Percentiles rank a stretch among this genome's conserved stretches.
These are phyloP conservation scores for Beauveria pseudobassiana DNA, from an alignment of 2,329 filamentous ascomycete species.

Conservation along the genomic window DNA sequence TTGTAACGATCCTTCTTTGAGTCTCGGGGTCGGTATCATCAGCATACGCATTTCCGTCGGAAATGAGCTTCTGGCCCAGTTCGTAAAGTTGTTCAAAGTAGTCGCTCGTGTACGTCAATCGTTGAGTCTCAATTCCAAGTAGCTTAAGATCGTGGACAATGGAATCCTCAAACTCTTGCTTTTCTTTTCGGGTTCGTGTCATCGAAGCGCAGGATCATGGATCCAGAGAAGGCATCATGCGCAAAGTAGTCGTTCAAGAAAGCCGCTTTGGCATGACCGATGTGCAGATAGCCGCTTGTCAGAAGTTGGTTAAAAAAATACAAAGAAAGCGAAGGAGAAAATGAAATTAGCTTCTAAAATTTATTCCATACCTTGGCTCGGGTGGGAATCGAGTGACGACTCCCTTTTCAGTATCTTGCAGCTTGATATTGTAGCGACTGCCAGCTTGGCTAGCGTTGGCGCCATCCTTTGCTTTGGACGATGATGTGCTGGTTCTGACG, in stretches of 20 bases:
- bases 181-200: constrained; percentile 93
- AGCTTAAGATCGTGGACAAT: constrained; percentile 79
- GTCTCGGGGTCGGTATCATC: constrained; percentile 89
- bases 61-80: constrained; percentile 72
- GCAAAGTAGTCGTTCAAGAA: constrained; percentile 88
- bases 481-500: not conserved
- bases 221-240: constrained; percentile 81
- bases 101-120: constrained; percentile 82
- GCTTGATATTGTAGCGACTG: constrained; percentile 62
- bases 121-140: constrained; percentile 78
- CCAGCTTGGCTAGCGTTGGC: not conserved
- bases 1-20: constrained; percentile 74
- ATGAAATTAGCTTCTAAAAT: not conserved
- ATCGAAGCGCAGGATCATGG: constrained; percentile 77
- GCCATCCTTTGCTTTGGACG: not conserved
- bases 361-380: constrained; percentile 62
- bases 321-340: not conserved
- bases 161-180: constrained; percentile 80
- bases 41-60: constrained; percentile 80
- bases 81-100: constrained; percentile 92
- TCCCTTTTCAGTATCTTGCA: constrained; percentile 70
- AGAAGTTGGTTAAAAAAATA: not conserved
- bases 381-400: constrained; percentile 82
- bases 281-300: constrained; percentile 69
- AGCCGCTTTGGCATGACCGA: constrained; percentile 83